Base-by-base conservation (phyloP, 306 rosid genomes). In the Echinosophora koreensis region DNA sequence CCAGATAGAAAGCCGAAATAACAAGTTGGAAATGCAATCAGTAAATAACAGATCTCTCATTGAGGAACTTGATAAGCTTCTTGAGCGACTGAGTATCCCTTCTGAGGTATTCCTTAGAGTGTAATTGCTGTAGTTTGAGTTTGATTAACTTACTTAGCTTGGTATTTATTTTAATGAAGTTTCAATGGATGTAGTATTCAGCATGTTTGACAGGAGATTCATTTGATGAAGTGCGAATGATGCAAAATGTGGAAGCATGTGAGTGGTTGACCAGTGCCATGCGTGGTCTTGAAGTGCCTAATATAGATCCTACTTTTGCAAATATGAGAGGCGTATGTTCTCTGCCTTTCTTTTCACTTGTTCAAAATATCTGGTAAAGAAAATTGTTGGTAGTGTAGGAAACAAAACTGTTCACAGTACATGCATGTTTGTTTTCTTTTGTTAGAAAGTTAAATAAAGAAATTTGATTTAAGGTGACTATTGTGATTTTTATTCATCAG, bases 1-100 rank as follows among this genome's bases (percentile, higher is more conserved):
- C 54, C 92, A 95, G 99, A 95, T 95, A 73, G 99, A 95, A 87
- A 89, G 67, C 17, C 97, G 97, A 78, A 95, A 92, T 75, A 95
- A 95, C 89, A 95, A 90, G 83, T 80, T 95, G 89, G 97, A 92
- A 84, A 90, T 82, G 90, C 97, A 95, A 84, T 89, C 93, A 65
- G 92, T 92, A 76, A 95, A 95, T 76, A 90, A 88, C 74, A 87
- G 63, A 88, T 68, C 91, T 76, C 97, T 95, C 78, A 88, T 95
- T 63, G 91, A 67, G 79, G 96, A 92, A 81, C 92, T 95, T 14
- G 97, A 95, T 78, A 90, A 89, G 87, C 98, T 95, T 84, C 85
- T 92, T 51, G 83, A 84, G 86, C 86, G 86, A 62, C 89, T 92
- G 86, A 85, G 77, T 66, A 87, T 95, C 86, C 97, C 99, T 86